Conservation (phyloP, 345 rosid genomes). For the Sonneratia caseolaris region DNA sequence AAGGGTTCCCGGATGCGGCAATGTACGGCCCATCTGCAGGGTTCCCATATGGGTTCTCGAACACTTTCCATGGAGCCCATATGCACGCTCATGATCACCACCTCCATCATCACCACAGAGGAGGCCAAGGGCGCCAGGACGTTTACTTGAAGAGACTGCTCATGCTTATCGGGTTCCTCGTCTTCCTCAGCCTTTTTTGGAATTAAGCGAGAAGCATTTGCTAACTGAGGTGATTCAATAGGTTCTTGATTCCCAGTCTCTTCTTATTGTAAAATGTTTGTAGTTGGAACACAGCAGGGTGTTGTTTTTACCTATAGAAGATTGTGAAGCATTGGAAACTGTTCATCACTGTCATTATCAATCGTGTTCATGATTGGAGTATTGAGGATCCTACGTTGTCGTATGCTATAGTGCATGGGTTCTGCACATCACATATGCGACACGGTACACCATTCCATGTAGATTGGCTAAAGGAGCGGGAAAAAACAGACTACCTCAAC, state of each 20-base stretch:
- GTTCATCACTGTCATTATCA: conserved; percentile 9
- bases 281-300: background rate
- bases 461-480: no score
- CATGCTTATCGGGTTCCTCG: conserved; percentile 38
- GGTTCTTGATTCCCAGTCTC: conserved; percentile 10
- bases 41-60: conserved; percentile 58
- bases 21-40: conserved; percentile 74
- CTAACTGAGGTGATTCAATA: conserved; percentile 11
- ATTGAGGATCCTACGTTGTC: background rate
- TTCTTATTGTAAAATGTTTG: conserved; percentile 20
- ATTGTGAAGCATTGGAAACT: conserved; percentile 11
- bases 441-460: no score
- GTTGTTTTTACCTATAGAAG: background rate
- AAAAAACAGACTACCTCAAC: no score
- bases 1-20: conserved; percentile 72
- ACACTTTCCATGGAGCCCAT: conserved; percentile 66
- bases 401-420: background rate
- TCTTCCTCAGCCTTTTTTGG: conserved; percentile 47
- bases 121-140: conserved; percentile 75
- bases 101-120: conserved; percentile 40
- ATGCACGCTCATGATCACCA: conserved; percentile 42
- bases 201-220: conserved; percentile 22
- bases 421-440: no score
- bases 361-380: conserved; percentile 4
- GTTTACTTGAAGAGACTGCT: conserved; percentile 55